Percentiles rank a stretch among this genome's conserved stretches.
Conservation (phyloP, 148 eudicot genomes). For the Chenopodium album region DNA sequence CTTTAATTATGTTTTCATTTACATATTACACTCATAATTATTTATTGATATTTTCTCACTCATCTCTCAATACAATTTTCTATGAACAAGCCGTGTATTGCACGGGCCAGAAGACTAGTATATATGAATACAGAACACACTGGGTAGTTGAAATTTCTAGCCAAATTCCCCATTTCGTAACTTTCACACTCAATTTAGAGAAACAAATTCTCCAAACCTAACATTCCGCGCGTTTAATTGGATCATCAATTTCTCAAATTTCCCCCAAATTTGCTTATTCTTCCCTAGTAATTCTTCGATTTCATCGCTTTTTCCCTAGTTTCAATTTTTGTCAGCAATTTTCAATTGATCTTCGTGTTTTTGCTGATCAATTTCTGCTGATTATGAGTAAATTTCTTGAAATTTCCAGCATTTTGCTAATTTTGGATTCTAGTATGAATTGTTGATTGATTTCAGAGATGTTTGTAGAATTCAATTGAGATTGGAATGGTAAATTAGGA, state of each 20-base stretch:
- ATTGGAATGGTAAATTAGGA: neutral
- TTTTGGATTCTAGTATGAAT: neutral
- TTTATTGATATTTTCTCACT: too few relatives aligned
- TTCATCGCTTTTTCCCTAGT: neutral
- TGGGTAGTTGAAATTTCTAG: neutral
- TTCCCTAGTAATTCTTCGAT: neutral
- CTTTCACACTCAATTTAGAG: neutral
- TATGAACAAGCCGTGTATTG: too few relatives aligned
- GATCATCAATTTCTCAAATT: conserved; percentile 3
- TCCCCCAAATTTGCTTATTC: neutral
- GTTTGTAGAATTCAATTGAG: neutral
- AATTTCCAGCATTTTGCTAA: neutral
- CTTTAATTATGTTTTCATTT: too few relatives aligned
- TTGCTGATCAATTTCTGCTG: neutral
- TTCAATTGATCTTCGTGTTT: neutral
- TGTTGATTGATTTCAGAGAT: conserved; percentile 2
- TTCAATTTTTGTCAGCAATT: neutral
- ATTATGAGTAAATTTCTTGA: neutral
- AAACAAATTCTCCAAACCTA: conserved; percentile 24
- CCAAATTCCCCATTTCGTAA: neutral
- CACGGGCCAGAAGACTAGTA: too few relatives aligned
- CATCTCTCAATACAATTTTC: too few relatives aligned
- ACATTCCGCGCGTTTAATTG: conserved; percentile 30
- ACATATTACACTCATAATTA: too few relatives aligned
- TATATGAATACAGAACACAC: neutral